Conservation (phyloP, 1,284 basidiomycete species). For the Heterobasidion irregulare region DNA sequence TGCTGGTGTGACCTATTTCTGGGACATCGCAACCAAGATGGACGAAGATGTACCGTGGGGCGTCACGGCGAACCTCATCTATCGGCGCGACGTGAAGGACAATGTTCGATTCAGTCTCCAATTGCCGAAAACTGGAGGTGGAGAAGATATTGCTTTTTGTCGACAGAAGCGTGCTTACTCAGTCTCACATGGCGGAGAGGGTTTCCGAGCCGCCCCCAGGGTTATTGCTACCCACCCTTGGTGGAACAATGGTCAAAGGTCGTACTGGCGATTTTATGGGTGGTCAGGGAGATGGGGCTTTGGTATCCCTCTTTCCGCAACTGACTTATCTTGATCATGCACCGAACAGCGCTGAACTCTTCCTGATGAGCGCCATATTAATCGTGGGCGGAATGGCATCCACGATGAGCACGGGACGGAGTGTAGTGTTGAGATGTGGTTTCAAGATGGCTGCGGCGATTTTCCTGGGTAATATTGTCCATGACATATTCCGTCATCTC, state of each 20-base stretch:
- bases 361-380: constrained; percentile 22
- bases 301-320: constrained; percentile 39
- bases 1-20: constrained; percentile 51
- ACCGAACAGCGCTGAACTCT: constrained; percentile 42
- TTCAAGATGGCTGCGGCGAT: constrained; percentile 19
- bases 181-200: constrained; percentile 24
- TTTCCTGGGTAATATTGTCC: constrained; percentile 33
- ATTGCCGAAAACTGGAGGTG: constrained; percentile 58
- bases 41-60: constrained; percentile 46
- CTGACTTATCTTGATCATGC: constrained; percentile 34
- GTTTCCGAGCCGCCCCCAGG: constrained; percentile 39
- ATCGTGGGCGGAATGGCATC: constrained; percentile 10
- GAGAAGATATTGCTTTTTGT: constrained; percentile 57
- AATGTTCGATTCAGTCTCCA: constrained; percentile 32
- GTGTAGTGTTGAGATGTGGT: constrained; percentile 12
- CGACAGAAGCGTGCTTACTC: constrained; percentile 36
- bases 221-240: constrained; percentile 47
- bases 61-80: constrained; percentile 50
- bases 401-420: constrained; percentile 6
- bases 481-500: constrained; percentile 41
- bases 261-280: constrained; percentile 47
- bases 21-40: constrained; percentile 50
- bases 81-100: constrained; percentile 36
- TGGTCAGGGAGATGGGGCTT: constrained; percentile 52
- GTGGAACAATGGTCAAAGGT: constrained; percentile 42